phyloP scores from a whole-genome alignment of 2,329 filamentous ascomycete species.

The Aphanocladium album region DNA sequence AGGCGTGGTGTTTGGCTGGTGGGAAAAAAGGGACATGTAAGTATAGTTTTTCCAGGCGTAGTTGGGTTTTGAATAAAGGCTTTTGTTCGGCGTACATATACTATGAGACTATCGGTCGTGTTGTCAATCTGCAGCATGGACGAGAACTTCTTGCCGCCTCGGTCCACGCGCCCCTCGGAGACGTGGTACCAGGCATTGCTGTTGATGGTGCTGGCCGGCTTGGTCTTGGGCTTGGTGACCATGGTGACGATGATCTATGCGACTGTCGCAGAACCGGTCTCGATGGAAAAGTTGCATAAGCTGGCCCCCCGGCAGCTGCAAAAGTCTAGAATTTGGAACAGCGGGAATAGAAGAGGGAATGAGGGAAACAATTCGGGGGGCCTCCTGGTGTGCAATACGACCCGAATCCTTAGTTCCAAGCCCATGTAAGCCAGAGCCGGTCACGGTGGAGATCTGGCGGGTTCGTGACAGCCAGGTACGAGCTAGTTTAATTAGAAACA shows the following conservation, averaged over 20 bases:
- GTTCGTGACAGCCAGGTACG: neutral
- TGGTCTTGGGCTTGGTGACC: conserved; percentile 13
- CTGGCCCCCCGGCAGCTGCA: too few species aligned
- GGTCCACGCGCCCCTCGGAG: conserved; percentile 31
- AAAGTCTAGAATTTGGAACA: too few species aligned
- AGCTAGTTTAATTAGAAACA: conserved; percentile 1
- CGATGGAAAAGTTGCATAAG: too few species aligned
- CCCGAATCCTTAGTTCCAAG: neutral
- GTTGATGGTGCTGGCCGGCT: conserved; percentile 24
- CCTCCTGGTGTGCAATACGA: too few species aligned
- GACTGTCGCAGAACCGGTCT: too few species aligned
- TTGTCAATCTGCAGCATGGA: conserved; percentile 14
- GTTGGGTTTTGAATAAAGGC: too few species aligned
- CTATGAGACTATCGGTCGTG: neutral
- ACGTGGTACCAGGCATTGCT: conserved; percentile 32
- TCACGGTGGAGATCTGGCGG: neutral
- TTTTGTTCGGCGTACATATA: neutral
- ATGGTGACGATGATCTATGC: neutral
- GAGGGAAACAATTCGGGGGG: too few species aligned
- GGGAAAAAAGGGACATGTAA: neutral
- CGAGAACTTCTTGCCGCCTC: conserved; percentile 18
- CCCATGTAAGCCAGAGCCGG: neutral
- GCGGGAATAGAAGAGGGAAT: too few species aligned
- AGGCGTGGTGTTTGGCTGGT: conserved; percentile 4
- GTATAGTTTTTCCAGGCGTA: neutral